A percentile compares a stretch with the other conserved stretches of the same genome.
Evolutionary conservation across 192 early-diverging fungal species (phyloP).

Genomic region (Ambispora gerdemannii): DNA sequence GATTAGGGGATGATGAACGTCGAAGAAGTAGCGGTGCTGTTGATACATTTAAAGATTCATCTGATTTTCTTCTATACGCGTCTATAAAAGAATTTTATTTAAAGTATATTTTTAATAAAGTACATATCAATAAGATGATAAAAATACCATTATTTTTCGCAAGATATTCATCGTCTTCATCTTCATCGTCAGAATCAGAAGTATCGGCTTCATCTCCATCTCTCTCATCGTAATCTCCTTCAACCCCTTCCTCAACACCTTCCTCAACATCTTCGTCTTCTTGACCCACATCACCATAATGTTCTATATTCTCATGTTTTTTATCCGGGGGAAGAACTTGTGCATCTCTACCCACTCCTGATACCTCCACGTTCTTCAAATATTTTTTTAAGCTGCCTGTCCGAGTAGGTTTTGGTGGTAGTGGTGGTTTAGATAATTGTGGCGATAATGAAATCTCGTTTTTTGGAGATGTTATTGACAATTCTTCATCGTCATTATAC

Average conservation of each 20-base stretch:
- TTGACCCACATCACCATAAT: no score
- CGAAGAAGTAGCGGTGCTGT: neutral
- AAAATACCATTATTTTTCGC: conserved; percentile 29
- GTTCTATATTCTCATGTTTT: neutral
- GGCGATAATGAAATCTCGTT: conserved; percentile 36
- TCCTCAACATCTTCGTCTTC: neutral
- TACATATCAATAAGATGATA: no score
- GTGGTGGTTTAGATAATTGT: conserved; percentile 46
- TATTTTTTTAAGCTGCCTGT: conserved; percentile 33
- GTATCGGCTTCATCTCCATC: conserved; percentile 35
- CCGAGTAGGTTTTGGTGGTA: conserved; percentile 57
- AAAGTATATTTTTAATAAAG: neutral
- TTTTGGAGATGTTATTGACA: conserved; percentile 21
- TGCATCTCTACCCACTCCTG: conserved; percentile 22
- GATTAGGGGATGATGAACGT: conserved; percentile 22
- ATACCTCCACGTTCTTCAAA: conserved; percentile 29
- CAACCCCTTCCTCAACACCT: conserved; percentile 30
- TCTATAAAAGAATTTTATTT: conserved; percentile 1
- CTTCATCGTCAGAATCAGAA: conserved; percentile 36
- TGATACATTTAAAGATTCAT: conserved; percentile 22
- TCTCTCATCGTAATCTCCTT: conserved; percentile 41
- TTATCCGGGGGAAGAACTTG: conserved; percentile 36
- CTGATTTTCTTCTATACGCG: conserved; percentile 8
- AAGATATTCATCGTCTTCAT: conserved; percentile 40
- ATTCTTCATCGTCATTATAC: neutral